phyloP scores from a whole-genome alignment of 805 yeast species.

The Suhomyces pyralidae region DNA sequence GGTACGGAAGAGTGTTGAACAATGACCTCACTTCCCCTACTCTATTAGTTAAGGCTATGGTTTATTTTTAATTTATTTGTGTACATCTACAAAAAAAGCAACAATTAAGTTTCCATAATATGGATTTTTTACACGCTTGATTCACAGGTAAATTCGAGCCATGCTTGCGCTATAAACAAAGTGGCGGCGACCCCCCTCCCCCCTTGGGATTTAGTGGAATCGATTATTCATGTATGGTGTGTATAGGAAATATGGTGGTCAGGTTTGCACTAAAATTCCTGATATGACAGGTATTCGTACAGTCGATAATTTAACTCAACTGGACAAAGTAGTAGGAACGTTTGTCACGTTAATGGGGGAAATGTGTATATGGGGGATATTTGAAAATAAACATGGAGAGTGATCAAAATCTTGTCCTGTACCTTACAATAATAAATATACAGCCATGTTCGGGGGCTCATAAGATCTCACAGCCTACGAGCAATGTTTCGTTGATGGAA shows the following conservation, averaged over 20 bases:
- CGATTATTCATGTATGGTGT: background rate
- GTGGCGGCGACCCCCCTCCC: background rate
- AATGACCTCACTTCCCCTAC: background rate
- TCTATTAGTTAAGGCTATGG: background rate
- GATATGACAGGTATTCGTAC: background rate
- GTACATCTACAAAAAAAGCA: conserved; percentile 1
- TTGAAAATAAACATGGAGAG: background rate
- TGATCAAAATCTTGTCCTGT: background rate
- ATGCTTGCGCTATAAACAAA: background rate
- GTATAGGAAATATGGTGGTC: background rate
- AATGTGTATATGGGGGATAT: background rate
- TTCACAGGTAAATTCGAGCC: background rate
- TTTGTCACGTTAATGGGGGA: background rate
- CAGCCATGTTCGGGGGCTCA: background rate
- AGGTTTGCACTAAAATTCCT: background rate
- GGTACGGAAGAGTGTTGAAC: background rate
- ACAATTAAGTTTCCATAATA: background rate
- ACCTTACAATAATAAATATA: background rate
- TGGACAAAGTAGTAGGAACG: background rate
- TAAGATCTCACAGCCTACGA: background rate
- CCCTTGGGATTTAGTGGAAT: background rate
- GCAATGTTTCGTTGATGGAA: background rate
- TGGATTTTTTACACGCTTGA: background rate
- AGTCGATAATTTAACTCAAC: background rate
- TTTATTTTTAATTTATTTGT: conserved; percentile 3